These are phyloP conservation scores for Fusarium protoensiforme DNA, from an alignment of 2,329 filamentous ascomycete species.

Conservation along the genomic window DNA sequence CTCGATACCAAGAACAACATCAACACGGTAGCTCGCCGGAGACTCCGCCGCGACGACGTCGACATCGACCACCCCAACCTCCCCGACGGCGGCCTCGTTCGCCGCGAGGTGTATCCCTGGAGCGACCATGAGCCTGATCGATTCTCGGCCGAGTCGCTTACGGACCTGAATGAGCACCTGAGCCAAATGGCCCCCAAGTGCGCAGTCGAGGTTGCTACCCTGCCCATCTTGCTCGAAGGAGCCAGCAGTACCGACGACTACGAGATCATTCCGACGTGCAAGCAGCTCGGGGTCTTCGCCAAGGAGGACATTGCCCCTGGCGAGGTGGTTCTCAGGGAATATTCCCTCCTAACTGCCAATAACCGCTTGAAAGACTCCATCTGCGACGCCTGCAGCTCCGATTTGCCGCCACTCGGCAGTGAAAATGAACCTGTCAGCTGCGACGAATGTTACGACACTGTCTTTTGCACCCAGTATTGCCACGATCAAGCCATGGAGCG, in stretches of 20 bases:
- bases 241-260: conserved; percentile 62
- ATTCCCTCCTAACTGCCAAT: conserved; percentile 87
- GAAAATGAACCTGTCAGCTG: conserved; percentile 63
- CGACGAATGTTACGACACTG: conserved; percentile 71
- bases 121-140: conserved; percentile 76
- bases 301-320: conserved; percentile 81
- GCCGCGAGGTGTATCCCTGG: conserved; percentile 78
- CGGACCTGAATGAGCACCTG: conserved; percentile 78
- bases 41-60: conserved; percentile 58
- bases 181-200: conserved; percentile 80
- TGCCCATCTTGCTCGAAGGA: conserved; percentile 76
- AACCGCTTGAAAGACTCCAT: conserved; percentile 87
- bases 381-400: conserved; percentile 88
- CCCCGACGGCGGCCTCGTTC: conserved; percentile 76
- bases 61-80: conserved; percentile 61
- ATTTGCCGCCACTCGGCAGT: conserved; percentile 70
- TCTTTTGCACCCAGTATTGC: conserved; percentile 73
- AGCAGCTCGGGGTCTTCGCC: conserved; percentile 91
- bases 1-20: conserved; percentile 65
- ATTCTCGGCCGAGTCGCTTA: conserved; percentile 74
- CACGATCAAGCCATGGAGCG: conserved; percentile 65
- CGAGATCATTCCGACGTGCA: conserved; percentile 67
- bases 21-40: conserved; percentile 60
- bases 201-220: conserved; percentile 77
- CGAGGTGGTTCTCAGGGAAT: conserved; percentile 82